Conservation (phyloP, 2,329 filamentous ascomycete genomes). For the Neofusicoccum cordaticola region DNA sequence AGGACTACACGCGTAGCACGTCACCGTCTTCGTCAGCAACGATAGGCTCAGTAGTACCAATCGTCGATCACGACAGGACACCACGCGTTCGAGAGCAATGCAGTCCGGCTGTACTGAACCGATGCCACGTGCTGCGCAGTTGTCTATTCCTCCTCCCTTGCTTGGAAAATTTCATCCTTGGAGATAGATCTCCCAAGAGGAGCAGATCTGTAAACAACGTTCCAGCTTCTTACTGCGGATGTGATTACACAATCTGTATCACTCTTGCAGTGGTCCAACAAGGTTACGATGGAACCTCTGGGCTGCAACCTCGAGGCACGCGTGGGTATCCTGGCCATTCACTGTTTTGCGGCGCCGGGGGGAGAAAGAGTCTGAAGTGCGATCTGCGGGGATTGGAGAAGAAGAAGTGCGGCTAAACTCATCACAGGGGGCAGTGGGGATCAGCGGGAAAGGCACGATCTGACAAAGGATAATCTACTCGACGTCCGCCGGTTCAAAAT, state of each 20-base stretch:
- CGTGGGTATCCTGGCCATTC: background rate
- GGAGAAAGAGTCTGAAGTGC: background rate
- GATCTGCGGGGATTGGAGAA: background rate
- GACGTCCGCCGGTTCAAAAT: background rate
- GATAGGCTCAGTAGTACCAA: background rate
- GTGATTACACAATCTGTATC: slow-evolving; percentile 3
- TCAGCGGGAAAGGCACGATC: background rate
- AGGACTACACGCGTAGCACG: background rate
- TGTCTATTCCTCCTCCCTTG: background rate
- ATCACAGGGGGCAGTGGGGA: background rate
- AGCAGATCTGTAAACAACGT: background rate
- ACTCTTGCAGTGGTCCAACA: background rate
- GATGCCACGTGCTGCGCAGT: background rate
- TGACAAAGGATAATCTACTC: background rate
- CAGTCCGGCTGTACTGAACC: background rate
- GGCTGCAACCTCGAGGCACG: background rate
- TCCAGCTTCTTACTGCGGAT: background rate
- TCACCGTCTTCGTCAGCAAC: background rate
- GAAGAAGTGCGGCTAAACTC: background rate
- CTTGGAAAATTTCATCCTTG: background rate
- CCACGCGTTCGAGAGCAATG: background rate
- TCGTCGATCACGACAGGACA: background rate
- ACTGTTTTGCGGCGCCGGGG: background rate
- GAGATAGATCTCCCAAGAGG: background rate
- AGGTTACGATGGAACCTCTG: background rate